Evolutionary conservation across 2,329 filamentous ascomycete genomes (phyloP), one percentile per base, ranked within the genome.

Genomic region (Beauveria medogensis): DNA sequence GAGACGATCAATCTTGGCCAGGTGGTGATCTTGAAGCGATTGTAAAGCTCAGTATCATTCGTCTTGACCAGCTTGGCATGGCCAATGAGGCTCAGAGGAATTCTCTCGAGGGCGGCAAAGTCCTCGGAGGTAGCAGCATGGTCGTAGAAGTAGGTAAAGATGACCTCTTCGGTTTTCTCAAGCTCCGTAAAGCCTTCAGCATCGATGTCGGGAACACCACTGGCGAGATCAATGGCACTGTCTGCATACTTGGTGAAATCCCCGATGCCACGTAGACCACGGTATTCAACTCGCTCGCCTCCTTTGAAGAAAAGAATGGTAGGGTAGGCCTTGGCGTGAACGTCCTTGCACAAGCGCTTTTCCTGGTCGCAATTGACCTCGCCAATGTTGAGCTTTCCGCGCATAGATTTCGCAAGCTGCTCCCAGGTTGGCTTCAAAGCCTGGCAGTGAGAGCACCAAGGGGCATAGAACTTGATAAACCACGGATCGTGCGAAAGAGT

Each of bases 401-500:
- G 85, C 90, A 97, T 94, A 70, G 93, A 91, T 71, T 92, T 92
- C 50, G 90, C 90, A 75, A 99, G 85, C 69, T 93, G 89, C 64
- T 86, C 80, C 94, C 94, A 99, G 65, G 86, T 92, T 3, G 94
- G 90, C 41, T 89, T 91, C 82, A 99, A 86, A 43, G 90, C 90
- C 75, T 96, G 90, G 74, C 95, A 99, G 75, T 99, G 94, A 67
- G 87, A 86, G 73, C 94, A 99, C 94, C 93, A 97, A 6, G 94
- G 95, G 20, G 91, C 92, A 72, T 97, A 97, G 73, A 99, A 97
- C 75, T 99, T 99, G 80, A 99, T 86, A 71, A 99, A 97, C 94
- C 94, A 99, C 6, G 92, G 88, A 64, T 97, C 92, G 65, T 90
- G 85, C 0, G 91, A 92, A 72, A 87, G 89, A 3, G 91, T 96